A percentile compares a stretch with the other conserved stretches of the same genome.
Conservation (phyloP, 2,329 filamentous ascomycete species). For the Monilinia vaccinii-corymbosi region DNA sequence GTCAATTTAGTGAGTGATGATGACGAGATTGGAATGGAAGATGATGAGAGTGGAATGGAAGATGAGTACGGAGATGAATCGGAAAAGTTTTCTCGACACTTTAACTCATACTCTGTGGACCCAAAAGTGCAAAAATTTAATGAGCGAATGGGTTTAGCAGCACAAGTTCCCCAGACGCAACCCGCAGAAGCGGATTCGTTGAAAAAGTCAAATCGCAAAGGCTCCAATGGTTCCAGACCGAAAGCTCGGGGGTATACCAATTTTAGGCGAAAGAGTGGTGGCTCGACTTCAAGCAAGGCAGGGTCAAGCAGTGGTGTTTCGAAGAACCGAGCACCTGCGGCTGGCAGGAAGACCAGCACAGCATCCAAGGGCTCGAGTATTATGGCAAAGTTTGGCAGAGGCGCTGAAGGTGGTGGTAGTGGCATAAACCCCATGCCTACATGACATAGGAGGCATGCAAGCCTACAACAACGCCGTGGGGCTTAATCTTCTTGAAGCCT, state of each 20-base stretch:
- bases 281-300: not conserved
- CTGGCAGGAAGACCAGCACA: constrained; percentile 11
- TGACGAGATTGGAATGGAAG: constrained; percentile 16
- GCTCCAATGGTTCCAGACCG: not conserved
- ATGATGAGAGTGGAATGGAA: constrained; percentile 19
- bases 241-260: not conserved
- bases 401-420: constrained; percentile 13
- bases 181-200: not conserved
- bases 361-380: not conserved
- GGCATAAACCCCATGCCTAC: constrained; percentile 22
- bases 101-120: not conserved
- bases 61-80: constrained; percentile 15
- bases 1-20: constrained; percentile 42
- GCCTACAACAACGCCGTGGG: too few relatives aligned
- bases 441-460: not conserved
- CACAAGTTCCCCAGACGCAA: not conserved
- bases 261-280: constrained; percentile 2
- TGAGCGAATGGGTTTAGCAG: not conserved
- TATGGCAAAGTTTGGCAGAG: constrained; percentile 4
- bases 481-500: not conserved
- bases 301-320: constrained; percentile 13
- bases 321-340: constrained; percentile 16
- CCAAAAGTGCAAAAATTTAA: constrained; percentile 8
- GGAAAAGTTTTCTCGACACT: not conserved
- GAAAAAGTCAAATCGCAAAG: not conserved